Evolutionary conservation across 257 asterid genomes (phyloP), one percentile per base, ranked within the genome.

Genomic region (Nicotiana obtusifolia): DNA sequence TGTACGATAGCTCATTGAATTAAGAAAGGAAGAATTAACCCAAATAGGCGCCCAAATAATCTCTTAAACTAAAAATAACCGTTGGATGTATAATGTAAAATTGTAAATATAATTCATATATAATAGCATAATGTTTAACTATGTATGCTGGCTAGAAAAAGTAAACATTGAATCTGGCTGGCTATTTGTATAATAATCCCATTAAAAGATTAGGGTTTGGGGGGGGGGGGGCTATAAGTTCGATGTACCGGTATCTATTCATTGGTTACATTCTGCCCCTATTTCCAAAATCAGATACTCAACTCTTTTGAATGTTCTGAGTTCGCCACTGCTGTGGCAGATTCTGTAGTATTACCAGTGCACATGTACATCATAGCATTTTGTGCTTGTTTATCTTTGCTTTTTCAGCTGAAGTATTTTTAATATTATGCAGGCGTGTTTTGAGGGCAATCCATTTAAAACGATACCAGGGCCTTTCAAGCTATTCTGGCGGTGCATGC

Each of bases 401-500:
- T 69, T 20, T 75, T 64, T 61, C 17, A 7, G 49, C 61, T 64
- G 35, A 26, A 0, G 37, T 33, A 26, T 64, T 20, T 31, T 3
- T 73, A 84, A 28, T 69, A 16, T 53, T 75, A 9, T 85, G 84
- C 83, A 95, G 99, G 97, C 97, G 24, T 91, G 95, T 81, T 95
- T 94, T 80, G 99, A 95, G 87, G 99, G 99, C 71, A 96, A 96
- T 77, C 98, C 99, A 59, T 96, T 96, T 83, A 96, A 91, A 87
- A 96, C 99, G 59, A 85, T 96, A 84, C 99, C 98, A 13, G 98
- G 97, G 57, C 99, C 99, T 77, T 96, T 91, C 91, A 96, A 92
- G 93, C 91, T 94, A 37, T 96, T 96, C 80, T 91, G 90, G 89
- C 89, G 66, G 88, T 96, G 99, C 89, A 96, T 96, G 99, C 93